phyloP scores from a whole-genome alignment of 495 filamentous ascomycete species.

The Neurospora intermedia region DNA sequence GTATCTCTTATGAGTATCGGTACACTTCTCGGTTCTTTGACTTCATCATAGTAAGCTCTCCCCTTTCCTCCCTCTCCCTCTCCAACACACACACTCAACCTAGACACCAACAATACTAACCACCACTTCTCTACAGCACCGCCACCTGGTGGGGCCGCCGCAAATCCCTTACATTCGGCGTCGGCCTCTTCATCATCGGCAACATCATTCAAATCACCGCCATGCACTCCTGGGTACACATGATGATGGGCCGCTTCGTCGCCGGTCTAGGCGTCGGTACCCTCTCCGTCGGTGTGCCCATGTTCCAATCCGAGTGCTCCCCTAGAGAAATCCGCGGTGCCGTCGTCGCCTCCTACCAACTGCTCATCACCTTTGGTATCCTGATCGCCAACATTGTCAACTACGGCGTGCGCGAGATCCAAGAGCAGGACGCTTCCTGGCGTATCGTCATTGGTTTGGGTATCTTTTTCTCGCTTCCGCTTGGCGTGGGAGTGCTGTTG shows the following conservation, averaged over 20 bases:
- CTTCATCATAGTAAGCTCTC: slow-evolving; percentile 19
- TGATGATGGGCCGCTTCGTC: slow-evolving; percentile 42
- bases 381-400: slow-evolving; percentile 65
- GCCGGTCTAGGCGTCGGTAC: slow-evolving; percentile 57
- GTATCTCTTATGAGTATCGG: slow-evolving; percentile 39
- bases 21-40: slow-evolving; percentile 28
- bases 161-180: slow-evolving; percentile 26
- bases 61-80: not conserved
- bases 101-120: not conserved
- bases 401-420: slow-evolving; percentile 37
- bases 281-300: slow-evolving; percentile 51
- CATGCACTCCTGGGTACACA: slow-evolving; percentile 32
- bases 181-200: slow-evolving; percentile 26
- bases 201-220: slow-evolving; percentile 51
- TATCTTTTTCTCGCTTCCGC: slow-evolving; percentile 51
- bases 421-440: slow-evolving; percentile 46
- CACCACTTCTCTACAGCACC: slow-evolving; percentile 6
- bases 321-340: slow-evolving; percentile 55
- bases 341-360: slow-evolving; percentile 53
- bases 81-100: not conserved
- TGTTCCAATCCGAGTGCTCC: slow-evolving; percentile 45
- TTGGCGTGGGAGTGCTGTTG: slow-evolving; percentile 50
- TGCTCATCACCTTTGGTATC: slow-evolving; percentile 70
- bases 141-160: slow-evolving; percentile 31
- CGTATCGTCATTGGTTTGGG: slow-evolving; percentile 62